Evolutionary conservation across 768 basidiomycete genomes (phyloP).

Genomic region (Kwoniella sp.): DNA sequence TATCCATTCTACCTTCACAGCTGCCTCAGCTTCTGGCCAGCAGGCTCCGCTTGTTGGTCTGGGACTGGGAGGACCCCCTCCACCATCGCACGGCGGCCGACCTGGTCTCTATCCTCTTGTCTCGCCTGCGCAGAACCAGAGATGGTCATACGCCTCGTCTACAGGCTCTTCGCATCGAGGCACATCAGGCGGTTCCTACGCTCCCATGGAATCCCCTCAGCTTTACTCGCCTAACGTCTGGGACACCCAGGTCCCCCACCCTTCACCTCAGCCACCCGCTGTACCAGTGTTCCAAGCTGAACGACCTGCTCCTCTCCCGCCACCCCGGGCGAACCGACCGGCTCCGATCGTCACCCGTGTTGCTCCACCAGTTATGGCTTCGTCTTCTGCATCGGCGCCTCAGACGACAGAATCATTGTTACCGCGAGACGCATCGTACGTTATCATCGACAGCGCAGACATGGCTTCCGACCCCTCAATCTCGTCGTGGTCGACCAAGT

Average conservation of each 20-base stretch:
- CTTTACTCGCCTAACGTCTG: constrained; percentile 26
- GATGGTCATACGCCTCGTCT: constrained; percentile 53
- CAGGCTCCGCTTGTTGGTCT: constrained; percentile 43
- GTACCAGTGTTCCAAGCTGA: constrained; percentile 29
- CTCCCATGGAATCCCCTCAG: constrained; percentile 30
- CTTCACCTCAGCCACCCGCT: constrained; percentile 5
- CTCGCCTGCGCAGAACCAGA: constrained; percentile 27
- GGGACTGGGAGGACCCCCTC: constrained; percentile 48
- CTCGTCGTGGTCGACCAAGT: constrained; percentile 34
- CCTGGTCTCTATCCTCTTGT: constrained; percentile 42
- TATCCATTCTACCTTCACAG: constrained; percentile 41
- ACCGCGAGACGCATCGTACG: constrained; percentile 49
- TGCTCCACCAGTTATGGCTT: constrained; percentile 5
- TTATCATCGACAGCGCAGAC: constrained; percentile 47
- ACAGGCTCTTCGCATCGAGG: constrained; percentile 39
- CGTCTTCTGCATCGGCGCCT: not conserved
- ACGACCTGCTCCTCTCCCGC: constrained; percentile 33
- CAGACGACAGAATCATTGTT: constrained; percentile 23
- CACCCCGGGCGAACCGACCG: constrained; percentile 31
- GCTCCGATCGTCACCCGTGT: constrained; percentile 19
- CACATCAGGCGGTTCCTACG: constrained; percentile 40
- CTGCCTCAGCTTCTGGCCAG: constrained; percentile 25
- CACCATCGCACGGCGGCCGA: constrained; percentile 38
- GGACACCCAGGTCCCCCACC: constrained; percentile 21
- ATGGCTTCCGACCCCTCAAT: constrained; percentile 34